Evolutionary conservation across 2,329 filamentous ascomycete genomes (phyloP).

Genomic region (Beauveria rudraprayagi): DNA sequence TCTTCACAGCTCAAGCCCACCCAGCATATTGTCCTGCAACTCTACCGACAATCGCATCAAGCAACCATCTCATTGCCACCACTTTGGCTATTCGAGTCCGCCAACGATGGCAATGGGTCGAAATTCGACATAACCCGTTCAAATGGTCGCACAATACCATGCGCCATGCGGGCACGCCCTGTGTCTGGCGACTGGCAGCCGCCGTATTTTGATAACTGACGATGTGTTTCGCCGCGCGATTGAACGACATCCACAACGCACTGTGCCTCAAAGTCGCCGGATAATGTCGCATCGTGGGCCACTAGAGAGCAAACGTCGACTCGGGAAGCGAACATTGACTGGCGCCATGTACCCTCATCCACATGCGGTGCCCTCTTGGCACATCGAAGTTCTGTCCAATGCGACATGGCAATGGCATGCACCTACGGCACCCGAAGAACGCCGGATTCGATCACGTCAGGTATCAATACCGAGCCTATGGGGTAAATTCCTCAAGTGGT

Average conservation of each 20-base stretch:
- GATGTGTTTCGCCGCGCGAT: constrained; percentile 24
- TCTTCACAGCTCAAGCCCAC: neutral
- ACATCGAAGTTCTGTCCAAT: constrained; percentile 35
- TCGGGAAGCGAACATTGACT: constrained; percentile 47
- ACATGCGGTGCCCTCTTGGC: constrained; percentile 36
- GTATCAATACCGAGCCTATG: constrained; percentile 16
- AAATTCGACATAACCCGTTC: neutral
- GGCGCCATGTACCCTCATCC: constrained; percentile 35
- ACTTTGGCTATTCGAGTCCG: neutral
- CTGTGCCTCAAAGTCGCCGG: constrained; percentile 18
- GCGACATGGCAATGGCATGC: constrained; percentile 46
- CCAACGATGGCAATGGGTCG: neutral
- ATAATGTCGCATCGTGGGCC: constrained; percentile 42
- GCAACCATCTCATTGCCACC: neutral
- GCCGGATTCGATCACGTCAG: constrained; percentile 17
- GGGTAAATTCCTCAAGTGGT: constrained; percentile 23
- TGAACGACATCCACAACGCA: constrained; percentile 22
- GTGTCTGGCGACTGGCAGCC: constrained; percentile 15
- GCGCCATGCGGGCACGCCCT: constrained; percentile 20
- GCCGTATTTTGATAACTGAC: constrained; percentile 26
- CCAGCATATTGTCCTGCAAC: neutral
- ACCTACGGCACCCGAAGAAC: constrained; percentile 28
- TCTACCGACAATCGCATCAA: too few species aligned
- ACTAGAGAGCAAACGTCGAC: constrained; percentile 45
- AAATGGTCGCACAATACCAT: constrained; percentile 25